phyloP scores from a whole-genome alignment of 805 yeast species.

The Candida orba region DNA sequence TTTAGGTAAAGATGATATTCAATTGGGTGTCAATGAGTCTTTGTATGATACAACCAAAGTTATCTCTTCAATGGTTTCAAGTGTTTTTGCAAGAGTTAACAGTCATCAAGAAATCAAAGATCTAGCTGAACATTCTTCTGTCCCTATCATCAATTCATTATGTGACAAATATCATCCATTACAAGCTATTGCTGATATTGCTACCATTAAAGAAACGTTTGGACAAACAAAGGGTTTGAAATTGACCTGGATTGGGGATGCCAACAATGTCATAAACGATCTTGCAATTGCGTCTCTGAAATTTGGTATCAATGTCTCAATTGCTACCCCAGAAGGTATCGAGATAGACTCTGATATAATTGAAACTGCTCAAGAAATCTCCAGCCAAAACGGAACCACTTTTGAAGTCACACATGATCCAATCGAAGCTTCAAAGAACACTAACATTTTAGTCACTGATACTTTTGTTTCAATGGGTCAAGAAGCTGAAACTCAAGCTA shows the following conservation, averaged over 20 bases:
- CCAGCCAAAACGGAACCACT: conserved; percentile 41
- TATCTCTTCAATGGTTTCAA: conserved; percentile 92
- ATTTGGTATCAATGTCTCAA: conserved; percentile 72
- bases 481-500: conserved; percentile 66
- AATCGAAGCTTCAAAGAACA: conserved; percentile 57
- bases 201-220: conserved; percentile 79
- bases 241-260: conserved; percentile 93
- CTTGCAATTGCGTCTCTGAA: conserved; percentile 81
- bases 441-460: conserved; percentile 87
- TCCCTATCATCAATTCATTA: conserved; percentile 88
- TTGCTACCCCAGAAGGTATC: conserved; percentile 79
- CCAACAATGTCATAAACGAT: conserved; percentile 93
- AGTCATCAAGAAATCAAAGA: conserved; percentile 75
- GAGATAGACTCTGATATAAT: conserved; percentile 52
- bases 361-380: conserved; percentile 45
- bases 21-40: conserved; percentile 91
- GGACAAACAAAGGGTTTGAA: conserved; percentile 53
- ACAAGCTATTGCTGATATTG: conserved; percentile 88
- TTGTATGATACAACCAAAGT: conserved; percentile 84
- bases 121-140: conserved; percentile 69
- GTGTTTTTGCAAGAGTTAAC: conserved; percentile 93
- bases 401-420: conserved; percentile 69
- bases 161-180: conserved; percentile 93
- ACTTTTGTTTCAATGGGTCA: conserved; percentile 99
- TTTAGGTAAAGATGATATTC: conserved; percentile 93